Conservation (phyloP, 768 basidiomycete genomes). For the Suillus paluster region DNA sequence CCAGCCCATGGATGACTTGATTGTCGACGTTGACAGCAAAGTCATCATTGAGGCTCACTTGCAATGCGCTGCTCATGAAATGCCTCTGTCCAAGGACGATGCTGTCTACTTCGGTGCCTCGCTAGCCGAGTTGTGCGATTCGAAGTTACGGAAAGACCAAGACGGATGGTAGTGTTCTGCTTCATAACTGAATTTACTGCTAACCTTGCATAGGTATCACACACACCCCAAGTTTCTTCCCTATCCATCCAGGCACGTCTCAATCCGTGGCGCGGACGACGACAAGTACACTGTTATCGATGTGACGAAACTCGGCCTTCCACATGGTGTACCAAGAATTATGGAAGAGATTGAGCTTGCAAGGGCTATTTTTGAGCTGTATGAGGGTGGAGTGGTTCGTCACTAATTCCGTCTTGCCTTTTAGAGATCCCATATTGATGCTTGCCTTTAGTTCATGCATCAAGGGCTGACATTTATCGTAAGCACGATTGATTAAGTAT, state of each 20-base stretch:
- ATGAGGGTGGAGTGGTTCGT: conserved; percentile 84
- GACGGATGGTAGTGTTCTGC: conserved; percentile 71
- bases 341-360: conserved; percentile 86
- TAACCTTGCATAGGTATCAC: conserved; percentile 64
- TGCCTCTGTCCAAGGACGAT: conserved; percentile 75
- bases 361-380: conserved; percentile 84
- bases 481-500: conserved; percentile 21
- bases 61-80: conserved; percentile 87
- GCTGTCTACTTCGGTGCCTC: conserved; percentile 71
- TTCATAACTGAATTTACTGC: not conserved
- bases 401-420: conserved; percentile 3
- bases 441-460: conserved; percentile 70
- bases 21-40: conserved; percentile 74
- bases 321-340: conserved; percentile 39
- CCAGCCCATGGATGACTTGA: conserved; percentile 60
- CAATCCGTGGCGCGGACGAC: conserved; percentile 78
- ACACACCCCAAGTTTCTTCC: conserved; percentile 80
- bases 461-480: conserved; percentile 85
- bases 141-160: conserved; percentile 63
- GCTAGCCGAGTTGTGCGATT: conserved; percentile 62
- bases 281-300: conserved; percentile 80
- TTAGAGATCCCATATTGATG: conserved; percentile 10
- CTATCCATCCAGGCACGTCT: conserved; percentile 70
- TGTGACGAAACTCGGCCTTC: conserved; percentile 46
- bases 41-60: conserved; percentile 83